Evolutionary conservation across 2,329 filamentous ascomycete species (phyloP), one percentile per base, ranked within the genome.

Genomic region (Hypoxylon sp.): DNA sequence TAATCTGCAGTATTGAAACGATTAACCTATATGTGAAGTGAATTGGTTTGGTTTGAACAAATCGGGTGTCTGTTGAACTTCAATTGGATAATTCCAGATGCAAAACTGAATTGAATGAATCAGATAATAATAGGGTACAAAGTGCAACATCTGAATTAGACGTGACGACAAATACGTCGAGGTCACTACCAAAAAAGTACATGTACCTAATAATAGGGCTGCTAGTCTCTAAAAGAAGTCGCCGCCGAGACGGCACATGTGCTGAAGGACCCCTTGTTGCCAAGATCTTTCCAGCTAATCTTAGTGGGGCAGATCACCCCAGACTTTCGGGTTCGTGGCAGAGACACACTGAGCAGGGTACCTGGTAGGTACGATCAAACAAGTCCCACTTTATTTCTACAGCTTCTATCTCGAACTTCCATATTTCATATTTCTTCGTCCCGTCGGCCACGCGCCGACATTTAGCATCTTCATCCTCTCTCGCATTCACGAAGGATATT

Each of bases 201-300:
- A 31, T 26, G 37, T 35, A 31, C 24, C 31, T 37, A 48, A 31
- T n/a, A 51, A 61, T 62, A 66, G 46, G 63, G 62, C 62, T 65
- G 55, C 11, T 60, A 44, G 56, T 10, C 26, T 46, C 11, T 14
- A 29, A 14, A 13, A 33, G 50, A 24, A 26, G 17, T 11, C 22
- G 42, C 5, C 29, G 29, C 29, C 29, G 29, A 31, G 22, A 50
- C 46, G 22, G 46, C 22, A 29, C 46, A 50, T 50, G 46, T 31
- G 31, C 48, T 52, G 19, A 29, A 24, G 22, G 11, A 9, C 29
- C 54, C 54, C 54, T 57, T 29, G 13, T 8, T 47, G 26, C n/a
- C 13, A 29, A 42, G 19, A 37, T 13, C 19, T 2, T n/a, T 11
- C 50, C 26, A 51, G 31, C 52, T 48, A 17, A 14, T 52, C 54